A percentile compares a stretch with the other conserved stretches of the same genome.
phyloP scores from a whole-genome alignment of 2,329 filamentous ascomycete species.

The Ophiosphaerella herpotricha region DNA sequence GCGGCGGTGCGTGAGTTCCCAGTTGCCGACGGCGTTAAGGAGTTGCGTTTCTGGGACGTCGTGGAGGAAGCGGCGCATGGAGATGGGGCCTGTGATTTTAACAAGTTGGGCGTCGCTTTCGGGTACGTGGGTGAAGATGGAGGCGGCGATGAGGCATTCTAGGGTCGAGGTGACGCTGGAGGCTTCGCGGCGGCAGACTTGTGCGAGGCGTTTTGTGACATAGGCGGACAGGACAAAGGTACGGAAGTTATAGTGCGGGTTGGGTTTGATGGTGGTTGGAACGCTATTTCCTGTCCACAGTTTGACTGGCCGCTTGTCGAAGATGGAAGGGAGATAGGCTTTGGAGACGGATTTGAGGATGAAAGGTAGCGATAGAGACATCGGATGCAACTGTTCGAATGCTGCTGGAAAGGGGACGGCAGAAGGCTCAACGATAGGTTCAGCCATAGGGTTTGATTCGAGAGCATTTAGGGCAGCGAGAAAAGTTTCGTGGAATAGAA shows the following conservation, averaged over 20 bases:
- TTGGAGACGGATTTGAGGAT: slow-evolving; percentile 42
- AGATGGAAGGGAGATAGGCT: slow-evolving; percentile 36
- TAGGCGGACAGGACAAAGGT: slow-evolving; percentile 39
- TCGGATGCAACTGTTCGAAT: slow-evolving; percentile 49
- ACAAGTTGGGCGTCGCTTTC: slow-evolving; percentile 37
- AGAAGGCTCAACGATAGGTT: slow-evolving; percentile 17
- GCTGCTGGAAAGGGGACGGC: slow-evolving; percentile 42
- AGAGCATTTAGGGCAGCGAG: slow-evolving; percentile 38
- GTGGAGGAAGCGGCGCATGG: slow-evolving; percentile 44
- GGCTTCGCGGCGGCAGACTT: slow-evolving; percentile 42
- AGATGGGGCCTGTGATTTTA: slow-evolving; percentile 43
- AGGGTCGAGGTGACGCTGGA: slow-evolving; percentile 51
- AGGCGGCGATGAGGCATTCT: slow-evolving; percentile 46
- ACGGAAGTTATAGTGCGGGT: slow-evolving; percentile 28
- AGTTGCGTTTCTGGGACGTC: slow-evolving; percentile 32
- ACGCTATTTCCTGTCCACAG: slow-evolving; percentile 30
- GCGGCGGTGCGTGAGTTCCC: slow-evolving; percentile 13
- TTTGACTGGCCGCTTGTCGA: slow-evolving; percentile 18
- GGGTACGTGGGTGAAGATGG: slow-evolving; percentile 41
- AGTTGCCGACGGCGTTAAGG: slow-evolving; percentile 27
- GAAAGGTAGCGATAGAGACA: slow-evolving; percentile 44
- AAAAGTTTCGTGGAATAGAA: slow-evolving; percentile 53
- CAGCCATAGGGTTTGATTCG: not conserved
- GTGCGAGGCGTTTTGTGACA: slow-evolving; percentile 35
- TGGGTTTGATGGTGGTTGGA: slow-evolving; percentile 11